These are phyloP conservation scores for Lactuca sativa DNA, from an alignment of 129 eudicot genomes.

Conservation along the genomic window DNA sequence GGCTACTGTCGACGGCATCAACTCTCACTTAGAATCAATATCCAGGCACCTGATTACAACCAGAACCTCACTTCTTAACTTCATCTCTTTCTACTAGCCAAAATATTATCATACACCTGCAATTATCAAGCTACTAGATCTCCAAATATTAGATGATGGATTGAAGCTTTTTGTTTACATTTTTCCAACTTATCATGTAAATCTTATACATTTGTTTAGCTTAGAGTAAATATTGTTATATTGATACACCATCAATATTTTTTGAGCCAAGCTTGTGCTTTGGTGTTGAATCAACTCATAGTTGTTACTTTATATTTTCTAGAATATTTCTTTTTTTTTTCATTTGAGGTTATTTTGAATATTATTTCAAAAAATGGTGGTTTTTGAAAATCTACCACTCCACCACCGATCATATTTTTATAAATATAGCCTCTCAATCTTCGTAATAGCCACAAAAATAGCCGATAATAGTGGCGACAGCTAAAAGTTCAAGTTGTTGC, in stretches of 20 bases:
- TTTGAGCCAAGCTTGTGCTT: not conserved
- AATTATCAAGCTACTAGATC: not conserved
- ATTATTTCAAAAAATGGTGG: too few relatives aligned
- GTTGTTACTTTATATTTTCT: too few relatives aligned
- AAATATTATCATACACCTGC: not conserved
- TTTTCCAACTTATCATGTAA: constrained; percentile 6
- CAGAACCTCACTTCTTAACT: constrained; percentile 39
- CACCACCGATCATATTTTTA: too few relatives aligned
- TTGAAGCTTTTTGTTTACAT: not conserved
- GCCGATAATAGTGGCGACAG: too few relatives aligned
- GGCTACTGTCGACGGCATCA: constrained; percentile 19
- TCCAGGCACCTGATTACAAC: constrained; percentile 31
- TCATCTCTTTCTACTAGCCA: constrained; percentile 31
- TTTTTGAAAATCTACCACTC: too few relatives aligned
- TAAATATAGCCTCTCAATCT: too few relatives aligned
- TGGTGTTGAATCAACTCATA: too few relatives aligned
- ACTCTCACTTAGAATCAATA: constrained; percentile 24
- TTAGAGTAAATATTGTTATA: not conserved
- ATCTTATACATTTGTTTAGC: constrained; percentile 1
- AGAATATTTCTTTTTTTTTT: too few relatives aligned
- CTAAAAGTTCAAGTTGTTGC: too few relatives aligned
- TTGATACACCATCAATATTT: not conserved
- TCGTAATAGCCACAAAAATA: too few relatives aligned
- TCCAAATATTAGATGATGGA: constrained; percentile 11
- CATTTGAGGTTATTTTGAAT: too few relatives aligned